Base-by-base conservation (phyloP, 345 rosid species). In the Camelina neglecta region DNA sequence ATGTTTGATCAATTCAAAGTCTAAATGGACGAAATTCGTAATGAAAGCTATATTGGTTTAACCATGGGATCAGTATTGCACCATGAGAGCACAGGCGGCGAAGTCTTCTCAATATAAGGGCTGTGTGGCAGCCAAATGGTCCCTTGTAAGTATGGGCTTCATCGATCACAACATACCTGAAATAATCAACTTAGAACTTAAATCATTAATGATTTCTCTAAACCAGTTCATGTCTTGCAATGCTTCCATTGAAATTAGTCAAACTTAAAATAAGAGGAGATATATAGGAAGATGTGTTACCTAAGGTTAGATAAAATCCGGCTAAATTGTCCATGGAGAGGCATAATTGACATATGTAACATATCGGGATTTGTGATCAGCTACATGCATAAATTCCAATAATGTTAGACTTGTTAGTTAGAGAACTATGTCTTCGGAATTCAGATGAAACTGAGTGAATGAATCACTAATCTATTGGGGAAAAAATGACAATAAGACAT, bases 291-390 rank as follows among this genome's bases (percentile, higher is more conserved):
- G 65, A 67, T 62, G 58, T 58, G 62, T 74, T 84, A 94, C 98
- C 97, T 88, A 53, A 94, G 86, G 73, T 89, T 92, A 59, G 95
- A 84, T 77, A 92, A 81, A 79, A 94, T 85, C 74, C 96, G 85
- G 71, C 83, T 78, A 73, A 94, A 94, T 81, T 88, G 84, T 72
- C 85, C 75, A 82, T 92, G 98, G 16, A 61, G 79, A 38, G 96
- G 98, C 83, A 94, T 83, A 67, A 94, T 88, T 79, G 97, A 86
- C 84, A 84, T 79, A 81, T 94, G 96, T 23, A 94, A 80, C 97
- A 94, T 94, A 81, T 94, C 98, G 35, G 98, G 98, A 89, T 94
- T 94, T 68, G 98, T 94, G 71, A 94, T 94, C 81, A 94, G 84
- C 98, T 94, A 85, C 85, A 75, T 20, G 33, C 77, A 56, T 50